Evolutionary conservation across 345 rosid genomes (phyloP).

Genomic region (Ceriops zippeliana): DNA sequence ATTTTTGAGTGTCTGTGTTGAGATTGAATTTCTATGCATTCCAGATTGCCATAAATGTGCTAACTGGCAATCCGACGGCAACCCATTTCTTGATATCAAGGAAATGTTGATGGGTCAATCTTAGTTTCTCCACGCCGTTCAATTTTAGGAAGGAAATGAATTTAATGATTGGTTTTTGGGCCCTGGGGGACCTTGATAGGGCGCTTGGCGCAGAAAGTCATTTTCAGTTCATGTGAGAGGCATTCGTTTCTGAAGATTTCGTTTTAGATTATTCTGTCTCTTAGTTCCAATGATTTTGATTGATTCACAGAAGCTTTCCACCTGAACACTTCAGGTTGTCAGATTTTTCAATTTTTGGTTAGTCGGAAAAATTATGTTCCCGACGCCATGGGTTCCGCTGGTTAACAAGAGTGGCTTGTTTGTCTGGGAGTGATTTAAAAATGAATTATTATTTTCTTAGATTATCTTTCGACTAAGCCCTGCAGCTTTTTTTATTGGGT

Average conservation of each 20-base stretch:
- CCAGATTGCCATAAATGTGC: background rate
- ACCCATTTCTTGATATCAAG: slow-evolving; percentile 5
- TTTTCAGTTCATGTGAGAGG: background rate
- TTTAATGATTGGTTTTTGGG: background rate
- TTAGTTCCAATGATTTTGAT: too few species aligned
- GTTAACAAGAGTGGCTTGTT: background rate
- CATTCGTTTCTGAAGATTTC: too few species aligned
- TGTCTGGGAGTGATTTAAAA: background rate
- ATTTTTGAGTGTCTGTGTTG: background rate
- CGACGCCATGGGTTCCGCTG: too few species aligned
- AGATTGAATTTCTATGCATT: slow-evolving; percentile 1
- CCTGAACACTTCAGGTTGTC: too few species aligned
- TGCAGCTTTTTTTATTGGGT: background rate
- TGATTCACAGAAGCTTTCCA: too few species aligned
- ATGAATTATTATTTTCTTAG: background rate
- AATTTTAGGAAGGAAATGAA: background rate
- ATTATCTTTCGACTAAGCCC: background rate
- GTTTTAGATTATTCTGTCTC: too few species aligned
- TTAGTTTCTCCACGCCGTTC: background rate
- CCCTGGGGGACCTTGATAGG: background rate
- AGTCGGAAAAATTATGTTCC: too few species aligned
- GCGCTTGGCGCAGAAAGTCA: background rate
- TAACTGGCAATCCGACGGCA: background rate
- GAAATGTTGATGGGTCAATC: slow-evolving; percentile 3
- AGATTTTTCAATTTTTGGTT: too few species aligned